These are phyloP conservation scores for Pseudogymnoascus sp. DNA, from an alignment of 2,329 filamentous ascomycete species.

Conservation along the genomic window DNA sequence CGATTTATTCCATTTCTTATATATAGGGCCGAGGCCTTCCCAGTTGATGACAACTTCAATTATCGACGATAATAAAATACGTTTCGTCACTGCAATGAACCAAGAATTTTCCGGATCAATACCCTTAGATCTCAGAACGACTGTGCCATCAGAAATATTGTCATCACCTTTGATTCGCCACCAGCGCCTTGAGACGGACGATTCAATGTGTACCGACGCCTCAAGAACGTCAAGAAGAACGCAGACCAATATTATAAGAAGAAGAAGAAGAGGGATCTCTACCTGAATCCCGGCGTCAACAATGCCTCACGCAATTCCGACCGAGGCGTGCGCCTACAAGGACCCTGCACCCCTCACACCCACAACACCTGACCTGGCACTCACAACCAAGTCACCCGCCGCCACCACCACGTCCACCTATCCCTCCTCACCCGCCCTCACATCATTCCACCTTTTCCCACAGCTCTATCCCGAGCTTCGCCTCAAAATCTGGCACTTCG, in stretches of 20 bases:
- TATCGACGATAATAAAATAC: background rate
- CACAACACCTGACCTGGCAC: background rate
- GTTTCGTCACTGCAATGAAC: background rate
- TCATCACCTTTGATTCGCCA: background rate
- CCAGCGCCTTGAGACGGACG: background rate
- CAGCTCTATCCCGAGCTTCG: constrained; percentile 23
- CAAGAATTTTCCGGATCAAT: background rate
- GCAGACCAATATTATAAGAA: constrained; percentile 1
- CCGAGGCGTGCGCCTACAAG: background rate
- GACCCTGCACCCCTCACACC: background rate
- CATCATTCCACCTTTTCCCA: constrained; percentile 21
- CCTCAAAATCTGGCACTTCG: constrained; percentile 22
- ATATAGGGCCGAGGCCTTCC: background rate
- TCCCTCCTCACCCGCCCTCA: constrained; percentile 8
- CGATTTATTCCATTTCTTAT: background rate
- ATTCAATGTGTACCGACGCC: constrained; percentile 4
- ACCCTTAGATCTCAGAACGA: background rate
- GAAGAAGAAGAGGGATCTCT: background rate
- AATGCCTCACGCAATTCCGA: background rate
- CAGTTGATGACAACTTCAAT: background rate
- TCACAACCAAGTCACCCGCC: background rate
- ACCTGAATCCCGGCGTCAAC: background rate
- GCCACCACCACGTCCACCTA: constrained; percentile 6
- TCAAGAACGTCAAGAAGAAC: background rate
- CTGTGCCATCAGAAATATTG: background rate